These are phyloP conservation scores for Cymbopogon citratus DNA, from an alignment of 176 grass and related monocot genomes.

Conservation along the genomic window DNA sequence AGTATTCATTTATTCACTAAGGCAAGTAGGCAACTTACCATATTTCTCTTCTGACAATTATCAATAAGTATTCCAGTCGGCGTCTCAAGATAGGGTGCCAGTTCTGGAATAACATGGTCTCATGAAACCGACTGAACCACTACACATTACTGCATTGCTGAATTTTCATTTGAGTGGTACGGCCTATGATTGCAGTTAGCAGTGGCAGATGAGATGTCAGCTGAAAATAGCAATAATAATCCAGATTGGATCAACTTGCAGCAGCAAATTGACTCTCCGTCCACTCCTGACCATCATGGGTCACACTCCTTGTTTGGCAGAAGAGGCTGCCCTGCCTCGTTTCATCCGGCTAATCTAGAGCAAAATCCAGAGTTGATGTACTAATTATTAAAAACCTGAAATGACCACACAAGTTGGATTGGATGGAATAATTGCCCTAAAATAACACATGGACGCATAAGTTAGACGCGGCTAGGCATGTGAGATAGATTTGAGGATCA, in stretches of 20 bases:
- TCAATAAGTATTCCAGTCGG: background rate
- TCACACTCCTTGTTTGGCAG: constrained; percentile 39
- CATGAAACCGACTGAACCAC: background rate
- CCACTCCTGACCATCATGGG: background rate
- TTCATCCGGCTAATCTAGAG: constrained; percentile 21
- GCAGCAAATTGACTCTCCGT: constrained; percentile 4
- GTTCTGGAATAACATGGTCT: background rate
- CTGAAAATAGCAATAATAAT: background rate
- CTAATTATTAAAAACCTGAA: background rate
- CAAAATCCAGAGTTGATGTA: background rate
- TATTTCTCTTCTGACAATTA: constrained; percentile 6
- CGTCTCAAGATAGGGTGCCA: background rate
- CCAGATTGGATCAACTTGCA: background rate
- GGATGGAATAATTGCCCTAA: constrained; percentile 9
- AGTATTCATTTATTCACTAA: background rate
- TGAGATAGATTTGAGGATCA: constrained; percentile 28
- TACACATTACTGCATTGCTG: background rate
- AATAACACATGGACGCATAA: background rate
- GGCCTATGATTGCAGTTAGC: constrained; percentile 15
- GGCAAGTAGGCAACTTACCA: background rate
- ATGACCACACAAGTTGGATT: background rate
- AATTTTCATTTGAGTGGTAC: background rate
- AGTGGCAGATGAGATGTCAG: background rate
- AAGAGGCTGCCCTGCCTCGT: constrained; percentile 40
- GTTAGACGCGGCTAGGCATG: constrained; percentile 8